Conservation (phyloP, 2,329 filamentous ascomycete species). For the Blumeriella jaapii region DNA sequence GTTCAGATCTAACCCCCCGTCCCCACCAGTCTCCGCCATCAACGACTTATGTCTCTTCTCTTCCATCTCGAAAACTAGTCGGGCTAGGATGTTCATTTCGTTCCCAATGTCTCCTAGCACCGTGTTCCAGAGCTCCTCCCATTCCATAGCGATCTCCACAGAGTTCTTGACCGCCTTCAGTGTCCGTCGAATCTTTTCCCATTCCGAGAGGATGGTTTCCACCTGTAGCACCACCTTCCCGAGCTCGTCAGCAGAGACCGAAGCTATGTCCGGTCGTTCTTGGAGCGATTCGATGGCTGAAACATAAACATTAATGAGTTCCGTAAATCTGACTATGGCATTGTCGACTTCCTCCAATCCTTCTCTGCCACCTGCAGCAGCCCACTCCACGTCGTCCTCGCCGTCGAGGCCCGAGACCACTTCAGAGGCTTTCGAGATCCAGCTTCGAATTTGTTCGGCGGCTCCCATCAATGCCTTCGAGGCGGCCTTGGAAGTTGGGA, state of each 20-base stretch:
- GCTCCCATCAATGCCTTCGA: slow-evolving; percentile 74
- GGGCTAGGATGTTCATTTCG: slow-evolving; percentile 69
- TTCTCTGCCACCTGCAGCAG: slow-evolving; percentile 73
- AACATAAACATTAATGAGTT: slow-evolving; percentile 84
- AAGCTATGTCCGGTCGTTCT: slow-evolving; percentile 60
- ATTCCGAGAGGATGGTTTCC: slow-evolving; percentile 75
- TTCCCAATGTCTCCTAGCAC: slow-evolving; percentile 87
- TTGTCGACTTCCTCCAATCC: slow-evolving; percentile 62
- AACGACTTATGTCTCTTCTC: slow-evolving; percentile 79
- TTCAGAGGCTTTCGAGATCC: slow-evolving; percentile 86
- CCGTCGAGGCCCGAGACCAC: slow-evolving; percentile 83
- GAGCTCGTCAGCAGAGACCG: slow-evolving; percentile 60
- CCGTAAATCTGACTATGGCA: slow-evolving; percentile 75
- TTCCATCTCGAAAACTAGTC: slow-evolving; percentile 94
- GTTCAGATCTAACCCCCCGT: slow-evolving; percentile 60
- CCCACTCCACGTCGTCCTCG: slow-evolving; percentile 97
- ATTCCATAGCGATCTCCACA: slow-evolving; percentile 96
- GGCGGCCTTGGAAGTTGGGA: slow-evolving; percentile 75
- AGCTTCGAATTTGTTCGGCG: slow-evolving; percentile 83
- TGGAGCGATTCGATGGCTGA: slow-evolving; percentile 89
- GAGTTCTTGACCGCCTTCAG: slow-evolving; percentile 75
- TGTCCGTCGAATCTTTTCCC: slow-evolving; percentile 68
- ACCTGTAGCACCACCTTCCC: slow-evolving; percentile 72
- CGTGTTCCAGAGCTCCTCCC: slow-evolving; percentile 93
- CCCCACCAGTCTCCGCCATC: slow-evolving; percentile 47